phyloP scores from a whole-genome alignment of 1,139 yeast genomes.

The Oligophagozyma castellii region DNA sequence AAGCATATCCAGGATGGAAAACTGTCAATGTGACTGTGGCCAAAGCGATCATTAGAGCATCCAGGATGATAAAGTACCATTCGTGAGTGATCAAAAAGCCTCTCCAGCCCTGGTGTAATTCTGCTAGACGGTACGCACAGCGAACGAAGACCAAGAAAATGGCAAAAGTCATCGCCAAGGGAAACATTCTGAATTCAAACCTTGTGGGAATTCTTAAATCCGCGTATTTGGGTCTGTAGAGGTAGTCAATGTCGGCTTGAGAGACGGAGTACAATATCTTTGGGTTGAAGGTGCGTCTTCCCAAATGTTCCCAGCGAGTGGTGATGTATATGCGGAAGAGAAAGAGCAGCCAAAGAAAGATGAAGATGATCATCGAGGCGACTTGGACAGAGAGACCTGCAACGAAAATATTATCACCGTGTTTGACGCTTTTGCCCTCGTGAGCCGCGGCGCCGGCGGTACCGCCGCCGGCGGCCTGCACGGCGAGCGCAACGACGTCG shows the following conservation, averaged over 20 bases:
- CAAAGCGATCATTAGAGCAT: slow-evolving; percentile 53
- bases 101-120: slow-evolving; percentile 63
- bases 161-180: slow-evolving; percentile 37
- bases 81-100: slow-evolving; percentile 64
- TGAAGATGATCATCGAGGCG: slow-evolving; percentile 52
- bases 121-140: slow-evolving; percentile 71
- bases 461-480: slow-evolving; percentile 78
- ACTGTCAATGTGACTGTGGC: slow-evolving; percentile 36
- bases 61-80: slow-evolving; percentile 59
- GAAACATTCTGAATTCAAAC: slow-evolving; percentile 33
- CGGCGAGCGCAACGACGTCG: slow-evolving; percentile 53
- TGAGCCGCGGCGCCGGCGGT: slow-evolving; percentile 42
- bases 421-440: slow-evolving; percentile 24
- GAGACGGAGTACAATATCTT: slow-evolving; percentile 21
- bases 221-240: slow-evolving; percentile 15
- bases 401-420: slow-evolving; percentile 67
- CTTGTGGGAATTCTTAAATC: slow-evolving; percentile 18
- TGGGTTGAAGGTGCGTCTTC: slow-evolving; percentile 9
- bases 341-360: slow-evolving; percentile 43
- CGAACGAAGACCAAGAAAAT: slow-evolving; percentile 53
- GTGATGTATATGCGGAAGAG: slow-evolving; percentile 33
- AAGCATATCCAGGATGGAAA: slow-evolving; percentile 55
- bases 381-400: slow-evolving; percentile 78
- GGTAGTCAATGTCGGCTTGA: slow-evolving; percentile 16
- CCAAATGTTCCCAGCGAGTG: slow-evolving; percentile 18